Evolutionary conservation across 2,329 filamentous ascomycete species (phyloP), one percentile per base, ranked within the genome.

Genomic region (Orbilia brochopaga): DNA sequence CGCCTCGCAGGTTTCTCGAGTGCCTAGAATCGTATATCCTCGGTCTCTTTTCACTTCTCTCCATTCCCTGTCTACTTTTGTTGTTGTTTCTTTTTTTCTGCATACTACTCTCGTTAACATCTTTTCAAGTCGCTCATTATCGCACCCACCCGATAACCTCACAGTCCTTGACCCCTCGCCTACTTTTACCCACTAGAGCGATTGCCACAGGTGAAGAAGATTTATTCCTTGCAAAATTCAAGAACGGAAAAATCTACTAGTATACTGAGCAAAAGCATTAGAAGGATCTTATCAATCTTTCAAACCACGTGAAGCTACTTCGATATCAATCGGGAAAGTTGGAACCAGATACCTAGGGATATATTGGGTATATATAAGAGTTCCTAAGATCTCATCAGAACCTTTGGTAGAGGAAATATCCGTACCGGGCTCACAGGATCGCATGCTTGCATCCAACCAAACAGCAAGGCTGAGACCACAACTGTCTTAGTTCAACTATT

Each of bases 201-300:
- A 48, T 57, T 50, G 24, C 60, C 59, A 42, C 35, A 37, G 60
- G 46, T 61, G 54, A 51, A 60, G 51, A 44, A 21, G 21, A 15
- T 52, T 32, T 23, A 23, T 27, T 37, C 35, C 24, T 15, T 46
- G 46, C 21, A 46, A 50, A 44, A 4, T 40, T n/a, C n/a, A n/a
- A n/a, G n/a, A n/a, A n/a, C 24, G 30, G 37, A 17, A 17, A 52
- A 15, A 11, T 48, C 55, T 30, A 17, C 17, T 32, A 63, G 24
- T 51, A 3, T 8, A 8, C 27, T 55, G 37, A 63, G 59, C 37
- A 44, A 56, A 60, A 19, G 13, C 24, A 72, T 65, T 32, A 27
- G 37, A 5, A 17, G 44, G 21, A 72, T 64, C 60, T 72, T 60
- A 65, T 72, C 67, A 65, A 61, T 65, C 55, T 60, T 32, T 15